Conservation (phyloP, 495 filamentous ascomycete genomes). For the Pyrenula massariospora region DNA sequence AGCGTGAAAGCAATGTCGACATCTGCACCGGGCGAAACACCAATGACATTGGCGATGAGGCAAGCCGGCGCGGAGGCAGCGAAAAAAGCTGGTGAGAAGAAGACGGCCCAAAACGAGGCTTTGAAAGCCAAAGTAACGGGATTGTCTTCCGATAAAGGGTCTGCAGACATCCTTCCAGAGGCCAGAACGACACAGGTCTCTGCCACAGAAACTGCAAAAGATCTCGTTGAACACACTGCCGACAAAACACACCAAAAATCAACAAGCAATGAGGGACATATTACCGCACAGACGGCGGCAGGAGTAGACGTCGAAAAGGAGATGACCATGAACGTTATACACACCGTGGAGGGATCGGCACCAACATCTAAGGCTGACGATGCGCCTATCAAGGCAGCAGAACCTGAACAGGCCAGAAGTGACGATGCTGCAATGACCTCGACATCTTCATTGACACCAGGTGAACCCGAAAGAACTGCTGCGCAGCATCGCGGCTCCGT, state of each 20-base stretch:
- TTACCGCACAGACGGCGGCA: not conserved
- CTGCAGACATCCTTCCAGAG: not conserved
- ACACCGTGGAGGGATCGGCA: not conserved
- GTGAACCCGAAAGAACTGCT: not conserved
- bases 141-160: not conserved
- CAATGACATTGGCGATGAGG: conserved; percentile 42
- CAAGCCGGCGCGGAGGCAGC: conserved; percentile 63
- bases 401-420: too few relatives aligned
- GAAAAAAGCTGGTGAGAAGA: conserved; percentile 38
- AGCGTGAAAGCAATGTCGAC: conserved; percentile 4
- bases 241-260: not conserved
- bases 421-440: not conserved
- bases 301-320: not conserved
- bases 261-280: not conserved
- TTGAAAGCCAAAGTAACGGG: not conserved
- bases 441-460: not conserved
- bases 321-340: not conserved
- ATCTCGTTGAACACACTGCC: not conserved
- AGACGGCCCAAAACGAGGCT: not conserved
- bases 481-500: conserved; percentile 26
- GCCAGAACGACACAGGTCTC: not conserved
- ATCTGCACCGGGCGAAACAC: conserved; percentile 6
- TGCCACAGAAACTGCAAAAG: not conserved
- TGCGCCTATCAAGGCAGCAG: not conserved
- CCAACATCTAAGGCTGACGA: not conserved